phyloP scores from a whole-genome alignment of 768 basidiomycete genomes.

The Collybia nuda region DNA sequence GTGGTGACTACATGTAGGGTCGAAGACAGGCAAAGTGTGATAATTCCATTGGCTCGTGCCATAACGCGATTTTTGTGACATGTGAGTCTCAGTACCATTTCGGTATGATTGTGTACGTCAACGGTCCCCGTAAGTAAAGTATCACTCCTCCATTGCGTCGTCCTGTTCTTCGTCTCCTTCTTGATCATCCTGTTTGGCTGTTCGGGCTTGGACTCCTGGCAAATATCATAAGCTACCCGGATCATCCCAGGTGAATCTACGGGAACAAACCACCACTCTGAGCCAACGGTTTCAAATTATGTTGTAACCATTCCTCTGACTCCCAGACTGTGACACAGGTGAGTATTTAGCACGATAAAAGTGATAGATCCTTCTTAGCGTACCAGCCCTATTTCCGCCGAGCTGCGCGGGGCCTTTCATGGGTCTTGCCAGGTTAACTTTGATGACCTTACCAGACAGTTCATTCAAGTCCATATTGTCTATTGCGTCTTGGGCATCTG shows the following conservation, averaged over 20 bases:
- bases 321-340: constrained; percentile 77
- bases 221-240: constrained; percentile 4
- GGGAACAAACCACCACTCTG: constrained; percentile 64
- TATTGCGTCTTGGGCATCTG: constrained; percentile 93
- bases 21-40: not conserved
- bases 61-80: constrained; percentile 4
- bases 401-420: constrained; percentile 68
- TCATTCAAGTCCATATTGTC: constrained; percentile 99
- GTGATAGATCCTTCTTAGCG: constrained; percentile 23
- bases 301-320: constrained; percentile 89
- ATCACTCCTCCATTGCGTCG: constrained; percentile 69
- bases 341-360: not conserved
- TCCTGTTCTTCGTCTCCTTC: constrained; percentile 33
- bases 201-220: constrained; percentile 57
- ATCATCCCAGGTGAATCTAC: constrained; percentile 3
- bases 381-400: constrained; percentile 77
- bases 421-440: constrained; percentile 84
- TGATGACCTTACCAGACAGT: constrained; percentile 70
- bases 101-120: constrained; percentile 7
- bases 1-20: not conserved
- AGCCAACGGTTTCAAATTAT: constrained; percentile 76
- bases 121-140: constrained; percentile 1
- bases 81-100: constrained; percentile 10
- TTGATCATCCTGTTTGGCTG: constrained; percentile 29
- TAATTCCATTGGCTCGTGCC: constrained; percentile 5